Evolutionary conservation across 352 stramenopile genomes (phyloP).

Genomic region (Phytophthora colocasiae): DNA sequence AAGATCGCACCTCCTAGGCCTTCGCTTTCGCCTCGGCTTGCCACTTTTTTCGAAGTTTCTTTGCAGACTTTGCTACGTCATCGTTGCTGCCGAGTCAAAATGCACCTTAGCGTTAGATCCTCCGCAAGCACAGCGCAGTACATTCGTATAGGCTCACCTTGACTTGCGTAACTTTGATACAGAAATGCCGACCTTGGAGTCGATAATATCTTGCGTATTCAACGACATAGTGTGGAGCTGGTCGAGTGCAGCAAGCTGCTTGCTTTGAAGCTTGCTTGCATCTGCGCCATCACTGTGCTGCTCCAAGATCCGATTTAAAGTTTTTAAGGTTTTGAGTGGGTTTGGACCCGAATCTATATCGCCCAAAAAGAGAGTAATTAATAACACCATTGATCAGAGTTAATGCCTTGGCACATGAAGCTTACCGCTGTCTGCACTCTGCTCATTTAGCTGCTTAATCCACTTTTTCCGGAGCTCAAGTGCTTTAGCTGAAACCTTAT

Average conservation of each 20-base stretch:
- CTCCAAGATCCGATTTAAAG: conserved; percentile 61
- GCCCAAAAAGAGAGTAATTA: conserved; percentile 4
- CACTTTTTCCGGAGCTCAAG: conserved; percentile 73
- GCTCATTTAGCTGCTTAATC: conserved; percentile 67
- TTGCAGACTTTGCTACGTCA: conserved; percentile 60
- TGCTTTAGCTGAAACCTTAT: conserved; percentile 77
- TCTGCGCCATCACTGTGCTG: conserved; percentile 43
- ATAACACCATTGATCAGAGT: not conserved
- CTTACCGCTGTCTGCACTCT: conserved; percentile 36
- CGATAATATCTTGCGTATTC: conserved; percentile 78
- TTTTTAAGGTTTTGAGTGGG: conserved; percentile 56
- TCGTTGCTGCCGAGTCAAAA: conserved; percentile 60
- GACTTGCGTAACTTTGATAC: conserved; percentile 85
- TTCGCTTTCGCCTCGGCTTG: conserved; percentile 58
- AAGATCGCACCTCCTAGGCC: conserved; percentile 16
- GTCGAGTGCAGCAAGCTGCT: conserved; percentile 56
- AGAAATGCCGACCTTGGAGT: conserved; percentile 77
- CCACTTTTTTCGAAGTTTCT: conserved; percentile 83
- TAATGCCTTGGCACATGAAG: not conserved
- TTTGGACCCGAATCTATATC: conserved; percentile 35
- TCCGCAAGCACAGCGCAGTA: not conserved
- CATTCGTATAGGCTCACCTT: conserved; percentile 36
- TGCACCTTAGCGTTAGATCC: conserved; percentile 1
- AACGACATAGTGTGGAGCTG: conserved; percentile 71
- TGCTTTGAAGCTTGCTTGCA: conserved; percentile 45